Evolutionary conservation across 306 rosid genomes (phyloP), one percentile per base, ranked within the genome.

Genomic region (Ormosia emarginata): DNA sequence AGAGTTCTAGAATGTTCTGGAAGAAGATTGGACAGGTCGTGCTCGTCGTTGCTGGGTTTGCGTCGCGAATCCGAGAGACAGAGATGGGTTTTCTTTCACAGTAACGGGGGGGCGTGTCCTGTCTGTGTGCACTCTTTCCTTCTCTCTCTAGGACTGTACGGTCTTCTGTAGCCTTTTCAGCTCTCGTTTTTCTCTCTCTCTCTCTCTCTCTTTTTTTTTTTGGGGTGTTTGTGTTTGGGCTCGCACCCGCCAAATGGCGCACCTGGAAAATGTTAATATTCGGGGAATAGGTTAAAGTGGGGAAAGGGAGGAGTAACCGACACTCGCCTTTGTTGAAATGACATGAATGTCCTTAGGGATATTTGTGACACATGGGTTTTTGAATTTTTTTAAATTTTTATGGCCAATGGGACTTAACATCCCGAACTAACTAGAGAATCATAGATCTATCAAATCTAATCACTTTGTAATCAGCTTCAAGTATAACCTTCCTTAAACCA

Each of bases 201-300:
- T 39, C 13, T 36, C 5, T 15, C 29, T 36, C 32, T 14, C 40
- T 32, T 6, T 44, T 2, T 17, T 41, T 24, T 24, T 0, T 24
- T 24, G 0, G 24, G 1, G 0, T 24, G 24, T 24, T 24, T 24
- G 3, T 50, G 6, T 73, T 37, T 36, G 5, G 17, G 72, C 64
- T 79, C 56, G 63, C 65, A 83, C 90, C 87, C 87, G 90, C 90
- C 83, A 71, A 86, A 86, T 74, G 71, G 78, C 69, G 84, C 83
- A 67, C 82, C 75, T 79, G 84, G 80, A 62, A 81, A 82, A 65
- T 29, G 71, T 4, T 80, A 65, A 59, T 64, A 46, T 74, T 30
- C 66, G 49, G 55, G 69, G 58, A 74, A 77, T 32, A 24, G n/a
- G 81, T 68, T 62, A 9, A 57, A 41, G 3, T 4, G 5, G 49